Percentiles rank a stretch among this genome's conserved stretches.
Conservation (phyloP, 768 basidiomycete genomes). For the Tricholomella constricta region DNA sequence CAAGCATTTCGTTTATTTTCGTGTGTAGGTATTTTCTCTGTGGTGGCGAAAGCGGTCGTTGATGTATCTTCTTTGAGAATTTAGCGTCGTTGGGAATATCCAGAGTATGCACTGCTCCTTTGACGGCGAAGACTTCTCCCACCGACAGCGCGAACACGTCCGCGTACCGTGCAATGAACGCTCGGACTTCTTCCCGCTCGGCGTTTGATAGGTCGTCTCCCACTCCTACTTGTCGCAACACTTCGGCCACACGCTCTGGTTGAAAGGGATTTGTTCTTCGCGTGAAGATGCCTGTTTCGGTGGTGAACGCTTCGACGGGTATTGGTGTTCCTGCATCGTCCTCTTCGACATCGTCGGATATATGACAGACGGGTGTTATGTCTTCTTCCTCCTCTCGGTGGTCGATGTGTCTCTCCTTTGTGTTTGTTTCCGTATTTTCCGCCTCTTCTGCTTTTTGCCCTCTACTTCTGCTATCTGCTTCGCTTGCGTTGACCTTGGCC, state of each 20-base stretch:
- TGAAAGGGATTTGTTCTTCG: conserved; percentile 14
- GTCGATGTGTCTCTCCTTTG: too few relatives aligned
- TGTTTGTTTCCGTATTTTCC: too few relatives aligned
- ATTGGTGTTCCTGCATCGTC: neutral
- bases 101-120: conserved; percentile 34
- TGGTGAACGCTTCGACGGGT: neutral
- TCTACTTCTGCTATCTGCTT: too few relatives aligned
- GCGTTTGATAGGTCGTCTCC: conserved; percentile 23
- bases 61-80: conserved; percentile 2
- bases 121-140: conserved; percentile 17
- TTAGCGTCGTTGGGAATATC: conserved; percentile 30
- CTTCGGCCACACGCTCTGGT: conserved; percentile 18
- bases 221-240: conserved; percentile 24
- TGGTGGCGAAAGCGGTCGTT: conserved; percentile 24
- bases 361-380: too few relatives aligned
- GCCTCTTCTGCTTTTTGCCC: too few relatives aligned
- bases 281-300: neutral
- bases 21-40: conserved; percentile 30
- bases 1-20: conserved; percentile 34
- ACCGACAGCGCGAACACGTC: neutral
- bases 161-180: neutral
- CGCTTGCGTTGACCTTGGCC: too few relatives aligned
- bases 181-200: neutral
- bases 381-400: too few relatives aligned
- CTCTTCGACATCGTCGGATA: too few relatives aligned